Evolutionary conservation across 768 basidiomycete species (phyloP).

Genomic region (Pulveroboletus frians): DNA sequence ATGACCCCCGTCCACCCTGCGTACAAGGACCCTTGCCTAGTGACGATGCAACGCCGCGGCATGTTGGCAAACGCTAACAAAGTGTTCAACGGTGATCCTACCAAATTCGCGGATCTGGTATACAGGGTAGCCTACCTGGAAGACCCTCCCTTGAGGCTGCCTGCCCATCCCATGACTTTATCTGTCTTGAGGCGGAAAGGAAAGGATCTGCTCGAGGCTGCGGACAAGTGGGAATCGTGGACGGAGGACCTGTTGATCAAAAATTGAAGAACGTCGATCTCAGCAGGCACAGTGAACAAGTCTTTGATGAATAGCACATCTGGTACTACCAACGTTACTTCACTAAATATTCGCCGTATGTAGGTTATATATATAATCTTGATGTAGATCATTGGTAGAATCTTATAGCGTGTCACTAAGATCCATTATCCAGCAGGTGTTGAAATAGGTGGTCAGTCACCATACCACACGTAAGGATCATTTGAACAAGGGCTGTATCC

Average conservation of each 20-base stretch:
- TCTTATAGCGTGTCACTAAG: too few relatives aligned
- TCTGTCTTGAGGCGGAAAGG: neutral
- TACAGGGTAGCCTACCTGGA: conserved; percentile 7
- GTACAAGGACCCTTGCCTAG: neutral
- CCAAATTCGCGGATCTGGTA: conserved; percentile 16
- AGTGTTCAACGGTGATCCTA: conserved; percentile 8
- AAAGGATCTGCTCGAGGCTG: conserved; percentile 9
- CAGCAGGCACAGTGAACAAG: neutral
- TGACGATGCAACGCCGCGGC: neutral
- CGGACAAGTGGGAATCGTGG: neutral
- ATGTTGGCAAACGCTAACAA: neutral
- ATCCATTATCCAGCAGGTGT: too few relatives aligned
- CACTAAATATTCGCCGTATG: too few relatives aligned
- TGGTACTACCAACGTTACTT: too few relatives aligned
- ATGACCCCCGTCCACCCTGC: neutral
- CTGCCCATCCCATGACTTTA: neutral
- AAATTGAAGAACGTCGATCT: neutral
- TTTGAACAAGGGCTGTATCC: too few relatives aligned
- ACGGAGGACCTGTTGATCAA: conserved; percentile 11
- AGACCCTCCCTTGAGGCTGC: neutral
- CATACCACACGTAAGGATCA: too few relatives aligned
- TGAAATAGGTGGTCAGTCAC: too few relatives aligned
- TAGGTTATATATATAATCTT: too few relatives aligned
- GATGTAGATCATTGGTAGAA: too few relatives aligned
- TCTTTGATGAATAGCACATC: too few relatives aligned